phyloP scores from a whole-genome alignment of 495 filamentous ascomycete species.

The Zalerion maritima region DNA sequence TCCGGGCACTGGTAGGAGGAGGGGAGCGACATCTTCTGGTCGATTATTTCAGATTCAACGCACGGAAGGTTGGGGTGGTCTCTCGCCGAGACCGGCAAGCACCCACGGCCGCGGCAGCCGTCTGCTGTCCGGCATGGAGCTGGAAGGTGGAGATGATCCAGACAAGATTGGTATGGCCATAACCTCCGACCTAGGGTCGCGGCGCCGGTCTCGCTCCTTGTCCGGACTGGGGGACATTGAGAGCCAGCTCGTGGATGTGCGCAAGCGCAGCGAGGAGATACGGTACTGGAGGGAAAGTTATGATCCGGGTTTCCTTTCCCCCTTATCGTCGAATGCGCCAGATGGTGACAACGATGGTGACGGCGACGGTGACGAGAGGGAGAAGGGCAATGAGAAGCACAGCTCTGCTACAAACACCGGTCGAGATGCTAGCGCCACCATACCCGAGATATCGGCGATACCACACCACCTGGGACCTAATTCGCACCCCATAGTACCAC shows the following conservation, averaged over 20 bases:
- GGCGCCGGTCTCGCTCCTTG: constrained; percentile 37
- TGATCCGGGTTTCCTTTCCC: constrained; percentile 29
- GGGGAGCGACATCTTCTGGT: constrained; percentile 23
- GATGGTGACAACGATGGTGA: constrained; percentile 24
- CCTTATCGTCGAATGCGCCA: constrained; percentile 29
- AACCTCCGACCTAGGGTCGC: constrained; percentile 27
- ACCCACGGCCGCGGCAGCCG: constrained; percentile 30
- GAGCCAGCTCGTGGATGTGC: constrained; percentile 11
- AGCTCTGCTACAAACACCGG: too few species aligned
- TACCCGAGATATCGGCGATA: too few species aligned
- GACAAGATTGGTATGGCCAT: constrained; percentile 38
- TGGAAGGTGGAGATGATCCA: constrained; percentile 21
- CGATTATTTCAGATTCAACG: constrained; percentile 17
- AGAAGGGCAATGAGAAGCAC: constrained; percentile 17
- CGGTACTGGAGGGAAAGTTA: constrained; percentile 43
- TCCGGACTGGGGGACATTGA: constrained; percentile 31
- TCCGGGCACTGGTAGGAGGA: constrained; percentile 10
- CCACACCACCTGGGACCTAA: too few species aligned
- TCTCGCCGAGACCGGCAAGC: constrained; percentile 40
- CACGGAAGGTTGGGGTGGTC: constrained; percentile 27
- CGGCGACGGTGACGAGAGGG: constrained; percentile 18
- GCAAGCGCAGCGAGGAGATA: constrained; percentile 42
- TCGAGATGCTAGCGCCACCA: too few species aligned
- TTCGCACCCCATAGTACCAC: too few species aligned
- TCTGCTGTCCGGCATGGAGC: constrained; percentile 6